Conservation (phyloP, 1,284 basidiomycete species). For the Sporisorium sorghi region DNA sequence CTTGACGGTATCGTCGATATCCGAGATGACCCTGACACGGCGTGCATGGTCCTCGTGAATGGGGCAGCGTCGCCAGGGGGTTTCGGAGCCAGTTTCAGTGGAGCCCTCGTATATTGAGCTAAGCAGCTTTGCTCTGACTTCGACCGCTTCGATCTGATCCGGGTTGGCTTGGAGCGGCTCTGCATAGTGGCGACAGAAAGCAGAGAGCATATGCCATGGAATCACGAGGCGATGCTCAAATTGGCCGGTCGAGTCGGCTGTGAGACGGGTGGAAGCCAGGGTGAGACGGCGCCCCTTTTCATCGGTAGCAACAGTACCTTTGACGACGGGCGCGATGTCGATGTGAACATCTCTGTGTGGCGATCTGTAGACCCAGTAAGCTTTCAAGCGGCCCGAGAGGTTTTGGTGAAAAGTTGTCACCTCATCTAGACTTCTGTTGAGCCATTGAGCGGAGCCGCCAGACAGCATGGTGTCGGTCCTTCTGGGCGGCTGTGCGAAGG, state of each 20-base stretch:
- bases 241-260: constrained; percentile 33
- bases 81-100: constrained; percentile 8
- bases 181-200: constrained; percentile 41
- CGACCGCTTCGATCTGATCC: constrained; percentile 39
- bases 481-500: constrained; percentile 15
- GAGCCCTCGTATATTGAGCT: neutral
- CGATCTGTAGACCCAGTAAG: constrained; percentile 61
- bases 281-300: constrained; percentile 25
- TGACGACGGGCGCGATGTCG: constrained; percentile 52
- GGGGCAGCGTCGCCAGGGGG: constrained; percentile 35
- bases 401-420: constrained; percentile 50
- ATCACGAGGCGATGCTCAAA: constrained; percentile 43
- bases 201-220: constrained; percentile 54
- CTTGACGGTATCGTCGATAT: constrained; percentile 95
- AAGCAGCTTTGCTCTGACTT: constrained; percentile 35
- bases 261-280: constrained; percentile 46
- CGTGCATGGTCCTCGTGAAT: constrained; percentile 43
- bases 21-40: constrained; percentile 78
- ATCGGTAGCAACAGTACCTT: constrained; percentile 26
- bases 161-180: constrained; percentile 16
- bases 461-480: constrained; percentile 33
- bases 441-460: constrained; percentile 52
- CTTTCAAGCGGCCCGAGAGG: constrained; percentile 45
- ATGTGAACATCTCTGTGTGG: constrained; percentile 47
- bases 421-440: constrained; percentile 50